A percentile compares a stretch with the other conserved stretches of the same genome.
phyloP scores from a whole-genome alignment of 2,329 filamentous ascomycete genomes.

The Colletotrichum abscissum region DNA sequence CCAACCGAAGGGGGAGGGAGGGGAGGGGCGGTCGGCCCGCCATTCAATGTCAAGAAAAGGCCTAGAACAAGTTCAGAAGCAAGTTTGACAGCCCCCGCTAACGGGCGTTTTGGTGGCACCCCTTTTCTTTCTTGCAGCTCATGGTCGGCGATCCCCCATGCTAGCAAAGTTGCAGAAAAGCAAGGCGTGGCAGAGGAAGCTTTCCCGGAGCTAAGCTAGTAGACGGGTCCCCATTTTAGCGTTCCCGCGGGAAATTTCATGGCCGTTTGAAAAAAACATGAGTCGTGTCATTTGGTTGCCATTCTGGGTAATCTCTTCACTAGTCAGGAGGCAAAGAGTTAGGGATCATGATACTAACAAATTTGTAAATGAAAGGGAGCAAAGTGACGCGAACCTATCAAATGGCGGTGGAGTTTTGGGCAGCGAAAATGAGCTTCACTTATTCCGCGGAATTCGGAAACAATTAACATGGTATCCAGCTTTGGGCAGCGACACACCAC shows the following conservation, averaged over 20 bases:
- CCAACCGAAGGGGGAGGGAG: neutral
- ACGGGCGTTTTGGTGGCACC: neutral
- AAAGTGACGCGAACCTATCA: neutral
- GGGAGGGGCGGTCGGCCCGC: neutral
- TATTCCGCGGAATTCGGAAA: neutral
- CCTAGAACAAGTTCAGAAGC: neutral
- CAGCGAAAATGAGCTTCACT: neutral
- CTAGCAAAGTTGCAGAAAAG: neutral
- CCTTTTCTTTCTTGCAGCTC: neutral
- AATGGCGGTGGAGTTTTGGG: neutral
- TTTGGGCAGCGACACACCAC: slow-evolving; percentile 2
- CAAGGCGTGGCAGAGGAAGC: neutral
- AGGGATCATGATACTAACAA: neutral
- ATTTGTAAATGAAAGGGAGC: neutral
- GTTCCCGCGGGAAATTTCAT: neutral
- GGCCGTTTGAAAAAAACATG: neutral
- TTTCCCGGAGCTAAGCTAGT: neutral
- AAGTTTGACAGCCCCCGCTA: neutral
- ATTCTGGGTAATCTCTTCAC: slow-evolving; percentile 1
- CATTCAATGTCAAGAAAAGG: neutral
- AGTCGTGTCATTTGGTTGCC: neutral
- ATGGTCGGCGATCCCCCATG: neutral
- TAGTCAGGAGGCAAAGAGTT: neutral
- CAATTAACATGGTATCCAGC: neutral
- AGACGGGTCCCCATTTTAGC: neutral